phyloP scores from a whole-genome alignment of 257 asterid species.

The Penstemon eatonii region DNA sequence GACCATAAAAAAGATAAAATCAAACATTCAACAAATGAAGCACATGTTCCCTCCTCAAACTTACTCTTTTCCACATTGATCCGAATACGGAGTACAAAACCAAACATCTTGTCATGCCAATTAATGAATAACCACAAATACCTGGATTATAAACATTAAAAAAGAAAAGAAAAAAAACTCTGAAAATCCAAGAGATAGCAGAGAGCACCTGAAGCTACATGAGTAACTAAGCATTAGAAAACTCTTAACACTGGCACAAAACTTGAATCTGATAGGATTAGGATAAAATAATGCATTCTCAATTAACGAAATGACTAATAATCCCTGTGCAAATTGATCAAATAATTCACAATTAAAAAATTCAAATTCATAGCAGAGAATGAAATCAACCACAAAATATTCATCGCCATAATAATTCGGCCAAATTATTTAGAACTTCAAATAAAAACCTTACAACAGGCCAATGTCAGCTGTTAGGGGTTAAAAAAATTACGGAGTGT shows the following conservation, averaged over 20 bases:
- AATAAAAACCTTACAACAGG: slow-evolving; percentile 22
- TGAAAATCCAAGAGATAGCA: no score
- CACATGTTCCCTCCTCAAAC: neutral
- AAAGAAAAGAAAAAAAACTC: neutral
- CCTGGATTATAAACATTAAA: neutral
- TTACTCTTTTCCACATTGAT: neutral
- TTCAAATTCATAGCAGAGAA: slow-evolving; percentile 13
- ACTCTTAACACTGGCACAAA: neutral
- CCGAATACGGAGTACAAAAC: neutral
- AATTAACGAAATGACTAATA: neutral
- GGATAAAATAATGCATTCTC: neutral
- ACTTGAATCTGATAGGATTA: neutral
- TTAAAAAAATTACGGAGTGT: slow-evolving; percentile 38
- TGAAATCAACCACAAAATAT: slow-evolving; percentile 6
- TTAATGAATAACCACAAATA: neutral
- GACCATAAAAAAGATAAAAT: slow-evolving; percentile 2
- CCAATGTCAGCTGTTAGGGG: slow-evolving; percentile 34
- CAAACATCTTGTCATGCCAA: neutral
- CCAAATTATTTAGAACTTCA: slow-evolving; percentile 36
- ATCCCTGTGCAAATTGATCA: neutral
- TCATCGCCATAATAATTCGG: slow-evolving; percentile 16
- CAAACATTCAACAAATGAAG: neutral
- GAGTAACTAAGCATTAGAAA: neutral
- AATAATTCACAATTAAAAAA: slow-evolving; percentile 16
- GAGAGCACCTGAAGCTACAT: neutral